Evolutionary conservation across 2,329 filamentous ascomycete genomes (phyloP), one percentile per base, ranked within the genome.

Genomic region (Penicillium hordei): DNA sequence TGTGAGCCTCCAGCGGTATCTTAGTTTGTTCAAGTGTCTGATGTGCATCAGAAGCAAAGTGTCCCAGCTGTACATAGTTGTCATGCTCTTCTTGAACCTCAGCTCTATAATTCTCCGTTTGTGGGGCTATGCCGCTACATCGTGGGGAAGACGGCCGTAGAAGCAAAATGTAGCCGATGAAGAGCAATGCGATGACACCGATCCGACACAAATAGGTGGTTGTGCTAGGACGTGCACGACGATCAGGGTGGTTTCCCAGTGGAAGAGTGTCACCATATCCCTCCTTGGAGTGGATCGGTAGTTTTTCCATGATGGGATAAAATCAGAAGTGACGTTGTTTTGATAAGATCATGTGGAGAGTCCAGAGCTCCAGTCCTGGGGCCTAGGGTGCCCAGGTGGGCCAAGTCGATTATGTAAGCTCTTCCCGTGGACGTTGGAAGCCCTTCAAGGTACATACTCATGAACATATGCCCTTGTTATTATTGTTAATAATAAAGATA

Each of bases 1-100:
- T 94, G 74, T 97, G 93, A 55, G 91, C 90, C 74, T 99, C 94
- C 2, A 99, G 77, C 4, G 91, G 89, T 5, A 97, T 89, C 57
- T 63, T 70, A 10, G 52, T 59, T 46, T 56, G 48, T 10, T 43
- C 45, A 13, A 29, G 39, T 31, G 27, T 12, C 15, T 21, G 21
- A 23, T 48, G 31, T 48, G 38, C n/a, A 25, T 31, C 55, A 19
- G 33, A 21, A 23, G 17, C 39, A 48, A 52, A 27, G 13, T 4
- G 27, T 27, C 23, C 49, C 33, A 42, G 48, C 6, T 40, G 19
- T 19, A 25, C 13, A 12, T 48, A 17, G 25, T 38, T 13, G 13
- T 25, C 13, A 21, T 55, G 7, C 12, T 49, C 51, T 33, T 39
- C 27, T 38, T 39, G 15, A 23, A 25, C 40, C 19, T 34, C 33